Conservation (phyloP, 75 land plant genomes). For the Picea glauca region DNA sequence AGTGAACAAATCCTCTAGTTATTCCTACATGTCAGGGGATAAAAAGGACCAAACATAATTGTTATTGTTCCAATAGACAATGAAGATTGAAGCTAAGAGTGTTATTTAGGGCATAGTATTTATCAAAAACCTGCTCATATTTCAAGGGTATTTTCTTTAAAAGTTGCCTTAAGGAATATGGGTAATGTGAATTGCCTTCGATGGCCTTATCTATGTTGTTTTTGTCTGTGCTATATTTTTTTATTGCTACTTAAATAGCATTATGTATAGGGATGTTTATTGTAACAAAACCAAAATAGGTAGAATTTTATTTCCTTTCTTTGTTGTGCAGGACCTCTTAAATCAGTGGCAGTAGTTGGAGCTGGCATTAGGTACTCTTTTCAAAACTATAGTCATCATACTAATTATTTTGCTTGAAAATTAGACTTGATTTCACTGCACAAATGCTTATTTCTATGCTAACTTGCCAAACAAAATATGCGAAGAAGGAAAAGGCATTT, state of each 20-base stretch:
- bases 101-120: too few species aligned
- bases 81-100: too few species aligned
- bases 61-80: too few species aligned
- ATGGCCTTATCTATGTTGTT: too few species aligned
- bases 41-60: too few species aligned
- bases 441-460: neutral
- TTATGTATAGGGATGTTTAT: neutral
- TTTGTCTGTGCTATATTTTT: neutral
- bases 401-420: neutral
- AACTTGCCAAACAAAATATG: neutral
- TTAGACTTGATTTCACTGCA: neutral
- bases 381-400: neutral
- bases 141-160: too few species aligned
- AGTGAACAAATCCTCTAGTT: too few species aligned
- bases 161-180: too few species aligned
- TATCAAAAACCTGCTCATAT: too few species aligned
- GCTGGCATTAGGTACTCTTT: constrained; percentile 73
- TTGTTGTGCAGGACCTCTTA: constrained; percentile 35
- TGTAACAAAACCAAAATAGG: neutral
- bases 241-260: neutral
- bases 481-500: neutral
- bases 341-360: constrained; percentile 84
- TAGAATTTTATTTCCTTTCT: constrained; percentile 8
- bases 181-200: too few species aligned
- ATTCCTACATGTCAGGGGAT: too few species aligned